Conservation (phyloP, 805 yeast genomes). For the Debaryomyces maramus region DNA sequence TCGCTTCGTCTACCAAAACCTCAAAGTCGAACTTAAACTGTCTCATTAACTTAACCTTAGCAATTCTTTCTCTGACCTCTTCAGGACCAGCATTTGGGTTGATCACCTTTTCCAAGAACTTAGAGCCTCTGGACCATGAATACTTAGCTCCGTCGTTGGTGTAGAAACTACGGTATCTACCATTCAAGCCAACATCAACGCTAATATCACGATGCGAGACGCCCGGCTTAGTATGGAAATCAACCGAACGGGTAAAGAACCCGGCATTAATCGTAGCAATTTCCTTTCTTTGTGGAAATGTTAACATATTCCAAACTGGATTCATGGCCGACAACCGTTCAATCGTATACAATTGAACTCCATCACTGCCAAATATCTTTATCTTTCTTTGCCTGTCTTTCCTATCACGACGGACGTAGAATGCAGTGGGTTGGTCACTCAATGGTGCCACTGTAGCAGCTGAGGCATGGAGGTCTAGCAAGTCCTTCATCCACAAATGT, state of each 20-base stretch:
- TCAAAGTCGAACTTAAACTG: slow-evolving; percentile 63
- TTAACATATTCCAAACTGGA: slow-evolving; percentile 54
- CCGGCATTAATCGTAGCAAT: slow-evolving; percentile 55
- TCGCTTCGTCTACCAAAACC: slow-evolving; percentile 47
- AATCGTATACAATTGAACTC: slow-evolving; percentile 47
- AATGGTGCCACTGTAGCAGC: slow-evolving; percentile 44
- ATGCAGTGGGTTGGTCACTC: slow-evolving; percentile 38
- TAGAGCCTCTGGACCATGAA: slow-evolving; percentile 55
- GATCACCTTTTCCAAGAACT: slow-evolving; percentile 49
- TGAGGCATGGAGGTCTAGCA: slow-evolving; percentile 38
- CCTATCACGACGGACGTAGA: slow-evolving; percentile 51
- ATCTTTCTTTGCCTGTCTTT: slow-evolving; percentile 44
- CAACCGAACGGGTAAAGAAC: slow-evolving; percentile 43
- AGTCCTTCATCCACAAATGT: slow-evolving; percentile 38
- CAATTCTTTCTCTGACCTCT: slow-evolving; percentile 54
- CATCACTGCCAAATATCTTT: slow-evolving; percentile 45
- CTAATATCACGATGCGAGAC: slow-evolving; percentile 43
- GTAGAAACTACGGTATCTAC: slow-evolving; percentile 48
- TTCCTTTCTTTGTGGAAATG: slow-evolving; percentile 45
- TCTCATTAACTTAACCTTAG: slow-evolving; percentile 55
- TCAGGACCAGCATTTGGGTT: slow-evolving; percentile 60
- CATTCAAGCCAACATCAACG: slow-evolving; percentile 37
- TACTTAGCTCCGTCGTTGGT: slow-evolving; percentile 54
- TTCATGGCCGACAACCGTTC: slow-evolving; percentile 49
- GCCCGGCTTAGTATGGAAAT: slow-evolving; percentile 44